Conservation (phyloP, 345 rosid species). For the Arabidopsis thaliana region DNA sequence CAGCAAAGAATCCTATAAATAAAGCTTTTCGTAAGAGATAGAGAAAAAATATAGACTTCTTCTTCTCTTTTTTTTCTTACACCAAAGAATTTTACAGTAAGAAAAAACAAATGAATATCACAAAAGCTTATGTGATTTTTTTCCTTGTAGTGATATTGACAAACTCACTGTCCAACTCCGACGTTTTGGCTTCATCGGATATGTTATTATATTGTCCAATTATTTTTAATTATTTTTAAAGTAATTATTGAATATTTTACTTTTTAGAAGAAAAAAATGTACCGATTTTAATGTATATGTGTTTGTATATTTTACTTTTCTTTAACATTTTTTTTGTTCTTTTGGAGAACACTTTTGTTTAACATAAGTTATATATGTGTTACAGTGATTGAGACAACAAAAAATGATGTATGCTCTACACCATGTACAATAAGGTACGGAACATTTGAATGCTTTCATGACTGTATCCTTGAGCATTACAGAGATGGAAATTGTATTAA, state of each 20-base stretch:
- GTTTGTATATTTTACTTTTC: background rate
- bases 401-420: background rate
- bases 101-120: no score
- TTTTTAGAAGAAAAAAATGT: no score
- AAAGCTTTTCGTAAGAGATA: no score
- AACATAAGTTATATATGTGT: background rate
- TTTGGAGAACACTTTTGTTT: no score
- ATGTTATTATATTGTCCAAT: background rate
- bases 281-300: no score
- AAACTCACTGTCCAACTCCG: background rate
- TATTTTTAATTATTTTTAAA: no score
- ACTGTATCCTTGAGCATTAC: background rate
- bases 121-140: background rate
- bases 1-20: no score
- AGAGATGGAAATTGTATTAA: background rate
- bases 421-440: background rate
- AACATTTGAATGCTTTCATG: background rate
- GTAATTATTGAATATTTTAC: background rate
- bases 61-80: no score
- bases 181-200: background rate
- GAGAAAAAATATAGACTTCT: no score
- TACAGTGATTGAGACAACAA: background rate
- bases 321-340: no score
- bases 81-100: background rate
- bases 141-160: background rate